Base-by-base conservation (phyloP, 352 stramenopile genomes). In the Pythium coloratum region DNA sequence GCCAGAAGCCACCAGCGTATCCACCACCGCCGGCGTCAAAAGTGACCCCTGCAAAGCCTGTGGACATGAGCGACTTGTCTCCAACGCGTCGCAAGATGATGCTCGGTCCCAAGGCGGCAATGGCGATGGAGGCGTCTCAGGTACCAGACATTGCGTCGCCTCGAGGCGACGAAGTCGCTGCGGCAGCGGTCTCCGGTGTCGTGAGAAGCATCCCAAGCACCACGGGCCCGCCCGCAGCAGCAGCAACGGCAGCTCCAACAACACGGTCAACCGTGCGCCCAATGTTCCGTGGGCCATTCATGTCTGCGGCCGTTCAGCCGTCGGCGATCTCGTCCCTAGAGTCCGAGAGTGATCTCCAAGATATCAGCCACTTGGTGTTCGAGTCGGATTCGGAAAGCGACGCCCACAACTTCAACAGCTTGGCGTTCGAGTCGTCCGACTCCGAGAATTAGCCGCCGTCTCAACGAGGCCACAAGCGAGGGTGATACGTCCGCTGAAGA, bases 51-150 rank as follows among this genome's bases (percentile, higher is more conserved):
- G 20, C 20, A 24, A 16, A 20, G 40, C 40, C 54, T 20, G 47
- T 49, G 18, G 67, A 66, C 47, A 32, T 66, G 14, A 65, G 67
- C 28, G 56, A 67, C 42, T 65, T 86, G 6, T 89, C 78, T 2
- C 78, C 76, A 1, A 80, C 83, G 9, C 61, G 76, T 56, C 71
- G 66, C 14, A 85, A 82, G 63, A 86, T 85, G 78, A 72, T 84
- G 72, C 60, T 68, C 8, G 59, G 70, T 18, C 56, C 63, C 12
- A n/a, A 62, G 14, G 76, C 68, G 12, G 40, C 56, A 20, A 36
- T 62, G 6, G 57, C 30, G 10, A n/a, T 74, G 24, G 59, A 46
- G 7, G 61, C 58, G 1, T 46, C 56, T 2, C 14, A 66, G 30
- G 56, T 70, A 0, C 18, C 30, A 12, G 32, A 9, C 3, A 71